These are phyloP conservation scores for Psophocarpus tetragonolobus DNA, from an alignment of 306 rosid species.

Conservation along the genomic window DNA sequence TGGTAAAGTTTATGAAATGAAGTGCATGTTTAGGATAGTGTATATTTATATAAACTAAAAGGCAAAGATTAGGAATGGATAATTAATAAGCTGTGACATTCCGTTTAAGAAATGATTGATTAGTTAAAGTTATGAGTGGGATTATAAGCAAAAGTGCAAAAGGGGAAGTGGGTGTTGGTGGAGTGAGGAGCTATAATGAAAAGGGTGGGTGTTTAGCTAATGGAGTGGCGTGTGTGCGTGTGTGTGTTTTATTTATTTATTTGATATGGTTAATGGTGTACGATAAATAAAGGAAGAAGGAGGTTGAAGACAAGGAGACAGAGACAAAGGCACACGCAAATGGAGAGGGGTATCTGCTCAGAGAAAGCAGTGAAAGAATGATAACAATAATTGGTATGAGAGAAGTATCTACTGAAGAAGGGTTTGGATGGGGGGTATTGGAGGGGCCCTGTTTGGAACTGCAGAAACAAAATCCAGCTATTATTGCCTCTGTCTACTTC, in stretches of 20 bases:
- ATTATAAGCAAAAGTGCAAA: not conserved
- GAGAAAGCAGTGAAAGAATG: constrained; percentile 44
- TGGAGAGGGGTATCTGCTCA: constrained; percentile 18
- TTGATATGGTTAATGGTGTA: constrained; percentile 13
- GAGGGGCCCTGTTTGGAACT: constrained; percentile 59
- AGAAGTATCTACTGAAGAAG: constrained; percentile 43
- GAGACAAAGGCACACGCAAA: constrained; percentile 30
- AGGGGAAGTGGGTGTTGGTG: not conserved
- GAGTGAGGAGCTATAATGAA: not conserved
- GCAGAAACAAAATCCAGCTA: constrained; percentile 66
- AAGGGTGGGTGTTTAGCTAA: not conserved
- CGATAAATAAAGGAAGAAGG: not conserved
- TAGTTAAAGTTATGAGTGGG: not conserved
- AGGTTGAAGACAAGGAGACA: constrained; percentile 21
- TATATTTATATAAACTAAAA: no score
- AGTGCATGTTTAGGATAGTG: no score
- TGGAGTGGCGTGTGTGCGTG: not conserved
- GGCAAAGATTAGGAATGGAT: not conserved
- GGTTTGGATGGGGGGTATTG: constrained; percentile 31
- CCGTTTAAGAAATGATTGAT: not conserved
- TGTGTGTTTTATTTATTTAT: not conserved
- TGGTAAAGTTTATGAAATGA: no score
- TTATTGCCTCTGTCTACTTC: constrained; percentile 72
- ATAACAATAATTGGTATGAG: constrained; percentile 55
- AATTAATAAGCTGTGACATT: not conserved